Evolutionary conservation across 805 yeast genomes (phyloP), one percentile per base, ranked within the genome.

Genomic region (Nematodospora valgi): DNA sequence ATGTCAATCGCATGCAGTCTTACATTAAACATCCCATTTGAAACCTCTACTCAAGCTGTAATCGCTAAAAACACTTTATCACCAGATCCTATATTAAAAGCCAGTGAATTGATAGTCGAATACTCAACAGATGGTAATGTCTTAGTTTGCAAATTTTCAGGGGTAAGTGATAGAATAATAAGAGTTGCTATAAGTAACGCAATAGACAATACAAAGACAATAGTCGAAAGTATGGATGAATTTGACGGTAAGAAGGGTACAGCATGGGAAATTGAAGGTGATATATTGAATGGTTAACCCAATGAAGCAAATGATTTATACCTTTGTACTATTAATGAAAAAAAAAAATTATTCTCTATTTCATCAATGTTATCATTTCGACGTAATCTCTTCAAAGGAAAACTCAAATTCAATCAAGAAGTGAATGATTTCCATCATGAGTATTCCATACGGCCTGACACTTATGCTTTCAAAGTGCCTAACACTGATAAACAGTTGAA

Each of bases 101-200:
- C 81, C 1, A 67, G 73, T 34, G 93, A 86, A 54, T 65, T 87
- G 31, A 53, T 58, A 12, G 80, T 79, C 4, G 46, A 45, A 1
- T 78, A 78, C 42, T 29, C 51, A 5, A 51, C 60, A 0, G 51
- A 61, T 3, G 72, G 54, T 2, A 49, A 45, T 13, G 42, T 41
- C 0, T 62, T 86, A 26, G 39, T 54, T 2, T 72, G 80, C 19
- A 43, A 48, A 1, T 84, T 86, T 45, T 54, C 62, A 6, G 86
- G 87, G 2, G 66, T 68, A 0, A 79, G 85, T 33, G 94, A 84
- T 45, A 64, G 96, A 28, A 80, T 80, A 5, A 71, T 88, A 34
- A 66, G 97, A 42, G 95, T 87, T 5, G 94, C 94, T 6, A 86
- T 84, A 13, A 86, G 87, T 57, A 82, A 82, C 44, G 74, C 84